phyloP scores from a whole-genome alignment of 2,329 filamentous ascomycete species.

The Madurella mycetomatis region DNA sequence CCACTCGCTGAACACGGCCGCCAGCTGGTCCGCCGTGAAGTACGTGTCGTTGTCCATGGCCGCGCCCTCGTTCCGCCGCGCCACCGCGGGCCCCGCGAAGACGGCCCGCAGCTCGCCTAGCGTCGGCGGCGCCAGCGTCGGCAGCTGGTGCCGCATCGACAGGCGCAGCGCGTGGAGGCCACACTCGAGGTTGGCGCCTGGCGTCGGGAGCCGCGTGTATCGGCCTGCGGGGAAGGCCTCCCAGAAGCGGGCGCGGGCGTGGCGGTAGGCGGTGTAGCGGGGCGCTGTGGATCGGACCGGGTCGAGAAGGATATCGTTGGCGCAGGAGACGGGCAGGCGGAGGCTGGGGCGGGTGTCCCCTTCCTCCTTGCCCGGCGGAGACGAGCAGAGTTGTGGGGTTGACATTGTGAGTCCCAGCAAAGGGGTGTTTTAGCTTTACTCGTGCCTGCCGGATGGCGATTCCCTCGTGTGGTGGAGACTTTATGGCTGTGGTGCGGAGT shows the following conservation, averaged over 20 bases:
- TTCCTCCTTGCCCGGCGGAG: not conserved
- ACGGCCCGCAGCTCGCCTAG: conserved; percentile 12
- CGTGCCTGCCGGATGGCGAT: not conserved
- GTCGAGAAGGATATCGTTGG: conserved; percentile 18
- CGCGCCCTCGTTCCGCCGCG: not conserved
- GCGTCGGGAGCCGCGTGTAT: conserved; percentile 17
- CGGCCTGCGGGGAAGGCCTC: conserved; percentile 14
- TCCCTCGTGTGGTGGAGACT: too few species aligned
- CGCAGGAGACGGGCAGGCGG: not conserved
- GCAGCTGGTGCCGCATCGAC: conserved; percentile 12
- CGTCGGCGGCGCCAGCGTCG: conserved; percentile 5
- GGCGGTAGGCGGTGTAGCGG: conserved; percentile 17
- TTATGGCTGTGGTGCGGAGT: not conserved
- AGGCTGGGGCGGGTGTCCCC: not conserved
- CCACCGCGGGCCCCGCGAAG: not conserved
- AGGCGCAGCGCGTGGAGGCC: conserved; percentile 18
- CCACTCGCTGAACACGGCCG: conserved; percentile 18
- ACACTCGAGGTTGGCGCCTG: conserved; percentile 18
- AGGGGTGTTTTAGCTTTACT: not conserved
- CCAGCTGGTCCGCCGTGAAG: conserved; percentile 20
- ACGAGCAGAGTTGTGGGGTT: not conserved
- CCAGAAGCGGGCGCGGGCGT: conserved; percentile 21
- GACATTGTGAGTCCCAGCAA: not conserved
- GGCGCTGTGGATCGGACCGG: conserved; percentile 4
- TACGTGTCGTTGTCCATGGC: conserved; percentile 6